Conservation (phyloP, 2,329 filamentous ascomycete species). For the Xylogone sp. region DNA sequence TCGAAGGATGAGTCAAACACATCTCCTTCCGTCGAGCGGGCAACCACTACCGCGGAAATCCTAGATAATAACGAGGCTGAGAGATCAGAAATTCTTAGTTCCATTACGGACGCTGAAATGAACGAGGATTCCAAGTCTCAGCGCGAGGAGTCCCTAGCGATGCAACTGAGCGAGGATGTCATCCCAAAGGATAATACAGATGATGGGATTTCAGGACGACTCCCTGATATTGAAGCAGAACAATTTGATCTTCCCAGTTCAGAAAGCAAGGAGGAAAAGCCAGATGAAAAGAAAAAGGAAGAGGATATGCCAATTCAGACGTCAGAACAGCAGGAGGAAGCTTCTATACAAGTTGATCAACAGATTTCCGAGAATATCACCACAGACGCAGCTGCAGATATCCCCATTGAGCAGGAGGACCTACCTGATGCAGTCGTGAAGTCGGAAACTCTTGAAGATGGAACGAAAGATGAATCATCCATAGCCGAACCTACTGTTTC, state of each 20-base stretch:
- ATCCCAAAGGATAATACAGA: background rate
- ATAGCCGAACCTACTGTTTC: too few species aligned
- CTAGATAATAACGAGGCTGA: background rate
- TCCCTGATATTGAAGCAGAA: background rate
- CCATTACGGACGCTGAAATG: background rate
- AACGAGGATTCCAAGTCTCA: background rate
- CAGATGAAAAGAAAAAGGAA: slow-evolving; percentile 2
- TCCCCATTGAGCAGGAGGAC: too few species aligned
- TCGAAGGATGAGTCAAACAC: background rate
- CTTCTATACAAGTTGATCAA: background rate
- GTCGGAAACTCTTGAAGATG: too few species aligned
- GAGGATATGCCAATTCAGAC: background rate
- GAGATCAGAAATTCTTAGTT: background rate
- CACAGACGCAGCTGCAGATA: background rate
- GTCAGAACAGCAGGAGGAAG: background rate
- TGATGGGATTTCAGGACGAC: background rate
- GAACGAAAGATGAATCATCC: too few species aligned
- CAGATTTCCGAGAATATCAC: background rate
- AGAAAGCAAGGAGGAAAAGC: slow-evolving; percentile 5
- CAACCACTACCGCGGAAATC: background rate
- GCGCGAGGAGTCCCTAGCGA: background rate
- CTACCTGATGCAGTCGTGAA: too few species aligned
- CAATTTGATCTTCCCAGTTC: background rate
- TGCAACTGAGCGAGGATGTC: background rate
- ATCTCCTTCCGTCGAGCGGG: background rate